Evolutionary conservation across 805 yeast genomes (phyloP).

Genomic region (Metschnikowia cerradonensis): DNA sequence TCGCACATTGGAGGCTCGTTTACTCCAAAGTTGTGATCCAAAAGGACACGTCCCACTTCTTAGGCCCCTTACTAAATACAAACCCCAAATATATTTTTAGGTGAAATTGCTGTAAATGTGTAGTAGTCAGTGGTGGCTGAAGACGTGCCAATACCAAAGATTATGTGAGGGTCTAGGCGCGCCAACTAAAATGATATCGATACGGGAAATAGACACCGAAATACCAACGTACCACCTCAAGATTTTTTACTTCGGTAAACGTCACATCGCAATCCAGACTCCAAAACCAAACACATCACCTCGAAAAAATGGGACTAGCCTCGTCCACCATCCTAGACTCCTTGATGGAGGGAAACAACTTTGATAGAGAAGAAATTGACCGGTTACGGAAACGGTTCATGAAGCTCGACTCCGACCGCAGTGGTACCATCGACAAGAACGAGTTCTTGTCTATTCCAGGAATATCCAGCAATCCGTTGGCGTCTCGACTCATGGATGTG

Average conservation of each 20-base stretch:
- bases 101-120: no score
- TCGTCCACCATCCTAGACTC: constrained; percentile 62
- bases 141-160: neutral
- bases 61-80: no score
- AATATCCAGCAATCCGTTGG: constrained; percentile 83
- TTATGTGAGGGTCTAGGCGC: neutral
- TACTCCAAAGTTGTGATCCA: constrained; percentile 12
- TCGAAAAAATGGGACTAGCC: constrained; percentile 50
- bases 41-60: neutral
- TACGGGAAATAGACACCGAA: neutral
- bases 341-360: constrained; percentile 77
- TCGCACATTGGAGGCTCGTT: constrained; percentile 32
- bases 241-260: neutral
- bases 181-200: neutral
- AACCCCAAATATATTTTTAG: no score
- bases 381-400: constrained; percentile 87
- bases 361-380: constrained; percentile 88
- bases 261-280: neutral
- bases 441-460: constrained; percentile 95
- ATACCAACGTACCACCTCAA: neutral
- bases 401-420: constrained; percentile 90
- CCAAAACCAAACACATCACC: neutral
- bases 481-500: constrained; percentile 84
- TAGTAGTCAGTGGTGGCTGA: no score
- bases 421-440: constrained; percentile 85